Percentiles rank a stretch among this genome's conserved stretches.
These are phyloP conservation scores for Botrytis squamosa DNA, from an alignment of 2,329 filamentous ascomycete species.

Conservation along the genomic window DNA sequence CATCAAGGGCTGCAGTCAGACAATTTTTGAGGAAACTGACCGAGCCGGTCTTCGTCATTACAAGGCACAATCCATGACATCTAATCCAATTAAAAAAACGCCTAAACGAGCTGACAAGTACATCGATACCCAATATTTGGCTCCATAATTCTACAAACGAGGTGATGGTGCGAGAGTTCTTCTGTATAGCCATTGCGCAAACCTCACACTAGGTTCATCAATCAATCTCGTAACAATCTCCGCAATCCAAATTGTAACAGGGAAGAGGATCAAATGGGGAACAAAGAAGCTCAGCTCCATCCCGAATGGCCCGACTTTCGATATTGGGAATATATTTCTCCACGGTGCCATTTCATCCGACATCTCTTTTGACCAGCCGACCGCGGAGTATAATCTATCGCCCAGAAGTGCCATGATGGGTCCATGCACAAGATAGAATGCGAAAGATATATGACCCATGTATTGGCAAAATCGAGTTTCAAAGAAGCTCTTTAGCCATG, in stretches of 20 bases:
- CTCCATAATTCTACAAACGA: constrained; percentile 10
- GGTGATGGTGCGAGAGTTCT: constrained; percentile 39
- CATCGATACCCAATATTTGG: constrained; percentile 2
- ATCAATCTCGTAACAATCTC: constrained; percentile 55
- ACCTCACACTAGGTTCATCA: constrained; percentile 59
- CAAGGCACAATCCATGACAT: constrained; percentile 7
- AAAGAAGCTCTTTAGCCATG: constrained; percentile 57
- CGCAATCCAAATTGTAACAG: constrained; percentile 57
- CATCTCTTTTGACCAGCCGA: constrained; percentile 16
- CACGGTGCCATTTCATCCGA: constrained; percentile 49
- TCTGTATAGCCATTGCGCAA: constrained; percentile 57
- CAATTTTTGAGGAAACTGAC: neutral
- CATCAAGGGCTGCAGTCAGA: neutral
- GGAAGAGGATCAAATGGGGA: constrained; percentile 59
- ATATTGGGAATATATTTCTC: constrained; percentile 55
- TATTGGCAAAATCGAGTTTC: constrained; percentile 59
- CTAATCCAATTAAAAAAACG: constrained; percentile 7
- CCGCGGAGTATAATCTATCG: constrained; percentile 20
- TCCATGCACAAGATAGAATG: constrained; percentile 64
- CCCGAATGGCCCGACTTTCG: constrained; percentile 56
- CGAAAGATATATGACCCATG: constrained; percentile 60
- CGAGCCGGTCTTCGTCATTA: neutral
- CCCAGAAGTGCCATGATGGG: constrained; percentile 55
- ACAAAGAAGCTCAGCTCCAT: constrained; percentile 59
- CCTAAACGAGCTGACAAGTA: neutral